phyloP scores from a whole-genome alignment of 2,329 filamentous ascomycete species.

The Xylaria sp. region DNA sequence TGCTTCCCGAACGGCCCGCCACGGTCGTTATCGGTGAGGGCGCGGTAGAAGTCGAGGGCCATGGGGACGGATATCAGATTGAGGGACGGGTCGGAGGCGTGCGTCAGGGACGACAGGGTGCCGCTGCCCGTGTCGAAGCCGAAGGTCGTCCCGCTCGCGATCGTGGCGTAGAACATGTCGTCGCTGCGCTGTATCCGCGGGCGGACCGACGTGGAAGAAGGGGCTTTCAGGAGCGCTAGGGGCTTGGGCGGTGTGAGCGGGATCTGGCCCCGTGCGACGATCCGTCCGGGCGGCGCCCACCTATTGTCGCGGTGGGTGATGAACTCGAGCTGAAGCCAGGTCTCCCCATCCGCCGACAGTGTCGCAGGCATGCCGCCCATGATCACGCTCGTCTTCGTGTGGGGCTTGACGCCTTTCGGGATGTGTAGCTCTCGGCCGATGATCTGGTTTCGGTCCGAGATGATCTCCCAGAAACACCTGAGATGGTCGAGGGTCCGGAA shows the following conservation, averaged over 20 bases:
- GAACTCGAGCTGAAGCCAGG: conserved; percentile 55
- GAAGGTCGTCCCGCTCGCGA: conserved; percentile 44
- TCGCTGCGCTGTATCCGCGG: conserved; percentile 32
- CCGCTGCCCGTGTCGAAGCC: conserved; percentile 49
- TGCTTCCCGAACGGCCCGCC: conserved; percentile 57
- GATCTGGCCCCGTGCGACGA: conserved; percentile 55
- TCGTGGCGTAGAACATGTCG: conserved; percentile 39
- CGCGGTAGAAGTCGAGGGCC: conserved; percentile 62
- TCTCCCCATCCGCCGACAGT: conserved; percentile 41
- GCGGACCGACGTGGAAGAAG: conserved; percentile 13
- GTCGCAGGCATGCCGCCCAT: conserved; percentile 38
- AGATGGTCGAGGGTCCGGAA: conserved; percentile 56
- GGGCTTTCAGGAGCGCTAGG: conserved; percentile 33
- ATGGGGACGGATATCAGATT: conserved; percentile 51
- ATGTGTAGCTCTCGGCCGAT: conserved; percentile 43
- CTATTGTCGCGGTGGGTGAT: conserved; percentile 43
- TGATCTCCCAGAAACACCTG: conserved; percentile 46
- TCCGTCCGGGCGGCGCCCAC: conserved; percentile 57
- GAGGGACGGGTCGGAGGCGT: conserved; percentile 30
- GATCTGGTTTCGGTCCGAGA: conserved; percentile 43
- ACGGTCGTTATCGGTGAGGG: conserved; percentile 67
- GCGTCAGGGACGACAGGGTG: conserved; percentile 46
- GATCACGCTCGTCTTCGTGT: conserved; percentile 41
- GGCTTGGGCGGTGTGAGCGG: conserved; percentile 41
- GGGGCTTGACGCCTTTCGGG: conserved; percentile 48